A percentile compares a stretch with the other conserved stretches of the same genome.
Conservation (phyloP, 495 filamentous ascomycete genomes). For the Trichoderma virens region DNA sequence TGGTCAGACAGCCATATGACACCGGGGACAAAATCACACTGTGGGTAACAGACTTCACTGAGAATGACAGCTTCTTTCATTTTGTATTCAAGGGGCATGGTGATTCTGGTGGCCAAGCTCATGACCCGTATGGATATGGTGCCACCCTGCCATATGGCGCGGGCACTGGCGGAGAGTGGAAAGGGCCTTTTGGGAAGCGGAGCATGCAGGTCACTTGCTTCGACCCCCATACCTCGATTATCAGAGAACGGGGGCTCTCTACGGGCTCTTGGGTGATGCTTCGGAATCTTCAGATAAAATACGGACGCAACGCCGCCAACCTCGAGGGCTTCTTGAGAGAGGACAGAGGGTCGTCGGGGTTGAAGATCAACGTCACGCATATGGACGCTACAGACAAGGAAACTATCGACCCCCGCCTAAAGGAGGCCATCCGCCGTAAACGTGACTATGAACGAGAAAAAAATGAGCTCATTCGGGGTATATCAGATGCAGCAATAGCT, state of each 20-base stretch:
- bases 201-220: slow-evolving; percentile 67
- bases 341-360: slow-evolving; percentile 41
- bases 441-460: slow-evolving; percentile 51
- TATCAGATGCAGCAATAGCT: slow-evolving; percentile 15
- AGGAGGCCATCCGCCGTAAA: slow-evolving; percentile 55
- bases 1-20: slow-evolving; percentile 55
- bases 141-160: not conserved
- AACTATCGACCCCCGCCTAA: slow-evolving; percentile 45
- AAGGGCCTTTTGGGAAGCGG: slow-evolving; percentile 68
- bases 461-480: slow-evolving; percentile 37
- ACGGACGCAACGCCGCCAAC: slow-evolving; percentile 36
- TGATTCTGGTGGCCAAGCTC: slow-evolving; percentile 22
- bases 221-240: slow-evolving; percentile 55
- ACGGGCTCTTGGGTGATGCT: slow-evolving; percentile 55
- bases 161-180: slow-evolving; percentile 42
- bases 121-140: slow-evolving; percentile 28
- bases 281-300: slow-evolving; percentile 65
- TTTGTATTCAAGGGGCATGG: slow-evolving; percentile 40
- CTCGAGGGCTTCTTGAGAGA: slow-evolving; percentile 68
- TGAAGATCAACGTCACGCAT: slow-evolving; percentile 46
- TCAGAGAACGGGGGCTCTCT: slow-evolving; percentile 25
- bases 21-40: slow-evolving; percentile 47
- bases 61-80: slow-evolving; percentile 52
- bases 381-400: slow-evolving; percentile 29
- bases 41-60: slow-evolving; percentile 83